Evolutionary conservation across 257 asterid species (phyloP), one percentile per base, ranked within the genome.

Genomic region (Scutellaria barbata): DNA sequence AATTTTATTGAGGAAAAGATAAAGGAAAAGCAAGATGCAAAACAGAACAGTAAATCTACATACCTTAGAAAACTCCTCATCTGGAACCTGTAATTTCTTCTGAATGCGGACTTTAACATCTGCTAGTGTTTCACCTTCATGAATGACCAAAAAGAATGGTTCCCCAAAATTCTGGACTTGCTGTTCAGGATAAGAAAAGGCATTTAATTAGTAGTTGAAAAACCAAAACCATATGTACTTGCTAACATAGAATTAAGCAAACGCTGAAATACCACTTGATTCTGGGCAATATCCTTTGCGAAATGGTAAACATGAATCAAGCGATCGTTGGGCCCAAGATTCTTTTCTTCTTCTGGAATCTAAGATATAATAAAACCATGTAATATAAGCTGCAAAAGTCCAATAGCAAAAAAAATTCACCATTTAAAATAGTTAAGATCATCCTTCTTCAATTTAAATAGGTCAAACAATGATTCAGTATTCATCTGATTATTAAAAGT

Each of bases 161-260:
- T 95, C 98, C 77, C 98, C 99, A 17, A 95, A 95, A 78, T 92
- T 89, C 85, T 87, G 96, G 79, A 89, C 87, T 84, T 88, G 96
- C 99, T 92, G 92, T 81, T 60, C 35, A 43, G 17, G 45, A 61
- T 48, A 74, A 13, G 76, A 13, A 18, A 37, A 66, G 76, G 47
- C 48, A 37, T 7, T 37, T n/a, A 25, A 50, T 65, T 45, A 54
- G 35, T 17, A 55, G 57, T 17, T 60, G 52, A 52, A 56, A 41
- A 69, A 39, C 42, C 45, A 11, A 13, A 7, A 11, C 45, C 5
- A 37, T 12, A 55, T 55, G 37, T 17, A 56, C 13, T 30, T 69
- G 47, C 35, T 68, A 43, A 59, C 64, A 41, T 37, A 66, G 33
- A 56, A 56, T 64, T 45, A 69, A 17, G 82, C 7, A 11, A 67